Percentiles rank a stretch among this genome's conserved stretches.
phyloP scores from a whole-genome alignment of 2,329 filamentous ascomycete genomes.

The Xylariaceae sp. region DNA sequence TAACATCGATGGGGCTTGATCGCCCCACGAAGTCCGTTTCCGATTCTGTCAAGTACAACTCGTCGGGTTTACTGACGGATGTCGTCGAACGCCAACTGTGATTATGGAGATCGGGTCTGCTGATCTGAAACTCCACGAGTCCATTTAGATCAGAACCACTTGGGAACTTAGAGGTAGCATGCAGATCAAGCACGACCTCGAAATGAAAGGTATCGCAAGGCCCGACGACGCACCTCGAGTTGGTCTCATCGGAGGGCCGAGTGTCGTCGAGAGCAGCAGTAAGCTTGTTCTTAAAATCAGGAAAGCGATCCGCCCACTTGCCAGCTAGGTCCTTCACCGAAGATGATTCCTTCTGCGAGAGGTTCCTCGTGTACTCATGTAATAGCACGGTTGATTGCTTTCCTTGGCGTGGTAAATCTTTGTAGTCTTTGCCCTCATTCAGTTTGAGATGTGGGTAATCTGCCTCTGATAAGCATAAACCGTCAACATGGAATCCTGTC shows the following conservation, averaged over 20 bases:
- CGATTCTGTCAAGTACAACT: constrained; percentile 43
- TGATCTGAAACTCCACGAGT: constrained; percentile 56
- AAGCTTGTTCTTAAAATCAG: constrained; percentile 51
- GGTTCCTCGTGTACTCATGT: constrained; percentile 54
- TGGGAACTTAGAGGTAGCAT: constrained; percentile 55
- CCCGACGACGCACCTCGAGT: constrained; percentile 31
- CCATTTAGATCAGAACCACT: constrained; percentile 57
- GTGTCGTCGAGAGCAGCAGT: constrained; percentile 45
- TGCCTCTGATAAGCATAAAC: constrained; percentile 24
- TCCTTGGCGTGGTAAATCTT: constrained; percentile 46
- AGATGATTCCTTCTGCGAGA: constrained; percentile 53
- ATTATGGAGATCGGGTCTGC: constrained; percentile 49
- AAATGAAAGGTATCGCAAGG: constrained; percentile 59
- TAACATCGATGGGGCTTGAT: constrained; percentile 47
- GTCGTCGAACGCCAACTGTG: constrained; percentile 60
- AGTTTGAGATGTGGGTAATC: constrained; percentile 54
- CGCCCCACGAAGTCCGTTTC: constrained; percentile 43
- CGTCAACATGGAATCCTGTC: constrained; percentile 22
- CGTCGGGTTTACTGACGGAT: constrained; percentile 52
- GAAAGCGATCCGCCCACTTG: constrained; percentile 57
- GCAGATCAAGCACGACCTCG: constrained; percentile 57
- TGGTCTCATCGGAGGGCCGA: constrained; percentile 28
- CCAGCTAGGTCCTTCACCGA: constrained; percentile 50
- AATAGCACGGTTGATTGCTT: constrained; percentile 46
- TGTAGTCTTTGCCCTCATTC: constrained; percentile 47